Base-by-base conservation (phyloP, 2,329 filamentous ascomycete species). In the Arthrobotrys sinensis region DNA sequence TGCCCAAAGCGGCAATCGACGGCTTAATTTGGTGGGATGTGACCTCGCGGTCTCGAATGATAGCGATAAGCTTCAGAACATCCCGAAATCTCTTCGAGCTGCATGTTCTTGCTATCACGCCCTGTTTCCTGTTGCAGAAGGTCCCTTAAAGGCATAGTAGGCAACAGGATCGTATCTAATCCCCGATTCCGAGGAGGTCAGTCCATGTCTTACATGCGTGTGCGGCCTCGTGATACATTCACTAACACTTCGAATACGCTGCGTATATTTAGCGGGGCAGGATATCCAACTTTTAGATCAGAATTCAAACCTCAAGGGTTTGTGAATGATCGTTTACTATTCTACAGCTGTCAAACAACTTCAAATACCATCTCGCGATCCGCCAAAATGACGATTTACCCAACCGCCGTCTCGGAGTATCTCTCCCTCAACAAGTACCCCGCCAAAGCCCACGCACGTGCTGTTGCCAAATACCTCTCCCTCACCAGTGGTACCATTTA, bases 391-490 rank as follows among this genome's bases (percentile, higher is more conserved):
- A 28, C 62, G 57, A 68, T 78, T 38, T 32, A 67, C 53, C 75
- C 67, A 8, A 72, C 67, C 32, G 21, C 40, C 24, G 75, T 21
- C 48, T 78, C 75, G 75, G 75, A 71, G 67, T 78, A 78, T 38
- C 46, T 78, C 52, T 78, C 75, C 67, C 55, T 19, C 7, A 52
- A 78, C 75, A 78, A 78, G 36, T 78, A 78, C 75, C 96, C 96
- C 24, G 95, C 92, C 82, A 98, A 97, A 86, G 87, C 89, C 32
- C 96, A 99, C 85, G 93, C 92, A 76, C 89, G 89, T 81, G 91
- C 91, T 79, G 94, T 98, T n/a, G 92, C 91, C 73, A 90, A 92
- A 83, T 86, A 90, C 46, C 89, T 91, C 36, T 87, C 89, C 80
- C 67, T 81, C 45, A 87, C 87, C 71, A 88, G 86, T 36, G 94